phyloP scores from a whole-genome alignment of 176 grass and related monocot genomes.

The Canna indica region DNA sequence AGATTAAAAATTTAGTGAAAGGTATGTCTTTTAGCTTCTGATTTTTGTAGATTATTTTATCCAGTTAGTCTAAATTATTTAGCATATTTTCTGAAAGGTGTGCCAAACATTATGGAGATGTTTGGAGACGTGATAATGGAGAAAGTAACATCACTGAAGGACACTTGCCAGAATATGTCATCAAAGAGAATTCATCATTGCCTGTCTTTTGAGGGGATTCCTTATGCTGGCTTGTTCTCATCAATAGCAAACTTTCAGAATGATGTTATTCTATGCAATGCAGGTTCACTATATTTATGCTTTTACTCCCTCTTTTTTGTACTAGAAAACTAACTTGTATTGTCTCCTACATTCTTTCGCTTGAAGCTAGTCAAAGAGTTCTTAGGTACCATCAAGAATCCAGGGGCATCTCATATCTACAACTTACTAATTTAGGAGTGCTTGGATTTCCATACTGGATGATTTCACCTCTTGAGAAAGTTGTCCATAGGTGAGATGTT shows the following conservation, averaged over 20 bases:
- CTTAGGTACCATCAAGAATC: conserved; percentile 47
- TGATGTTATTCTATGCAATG: conserved; percentile 46
- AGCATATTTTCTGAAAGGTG: conserved; percentile 35
- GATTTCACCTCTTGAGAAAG: conserved; percentile 58
- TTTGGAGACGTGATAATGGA: conserved; percentile 46
- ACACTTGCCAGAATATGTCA: conserved; percentile 32
- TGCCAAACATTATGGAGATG: conserved; percentile 38
- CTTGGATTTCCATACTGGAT: conserved; percentile 76
- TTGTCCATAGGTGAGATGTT: conserved; percentile 46
- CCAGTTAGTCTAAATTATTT: neutral
- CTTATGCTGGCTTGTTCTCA: conserved; percentile 38
- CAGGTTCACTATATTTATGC: conserved; percentile 41
- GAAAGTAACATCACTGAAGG: conserved; percentile 44
- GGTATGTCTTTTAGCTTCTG: conserved; percentile 34
- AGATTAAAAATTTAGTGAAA: conserved; percentile 36
- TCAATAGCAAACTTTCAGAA: conserved; percentile 66
- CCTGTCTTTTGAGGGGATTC: conserved; percentile 29
- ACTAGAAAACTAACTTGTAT: neutral
- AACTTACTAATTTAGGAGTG: conserved; percentile 59
- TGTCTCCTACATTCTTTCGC: conserved; percentile 13
- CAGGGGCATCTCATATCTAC: conserved; percentile 36
- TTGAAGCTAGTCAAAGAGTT: conserved; percentile 63
- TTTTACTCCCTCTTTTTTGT: neutral
- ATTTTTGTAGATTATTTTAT: conserved; percentile 12
- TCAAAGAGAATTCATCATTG: conserved; percentile 16